phyloP scores from a whole-genome alignment of 202 grass and related monocot genomes.

The Musa balbisiana region DNA sequence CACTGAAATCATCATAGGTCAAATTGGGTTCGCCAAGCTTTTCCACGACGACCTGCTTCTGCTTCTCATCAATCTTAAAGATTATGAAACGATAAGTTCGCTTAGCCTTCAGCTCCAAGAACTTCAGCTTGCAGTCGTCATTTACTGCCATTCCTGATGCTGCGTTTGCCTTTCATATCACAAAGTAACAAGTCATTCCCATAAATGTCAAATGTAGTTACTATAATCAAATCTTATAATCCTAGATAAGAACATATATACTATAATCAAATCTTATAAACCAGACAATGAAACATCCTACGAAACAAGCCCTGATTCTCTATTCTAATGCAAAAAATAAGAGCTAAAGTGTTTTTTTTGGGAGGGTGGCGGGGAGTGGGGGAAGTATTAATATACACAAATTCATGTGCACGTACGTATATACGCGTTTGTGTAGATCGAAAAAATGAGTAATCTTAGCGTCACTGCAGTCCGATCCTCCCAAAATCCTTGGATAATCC shows the following conservation, averaged over 20 bases:
- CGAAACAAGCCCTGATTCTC: not conserved
- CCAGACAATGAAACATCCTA: not conserved
- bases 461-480: no score
- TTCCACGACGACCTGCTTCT: not conserved
- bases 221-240: not conserved
- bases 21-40: not conserved
- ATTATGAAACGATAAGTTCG: conserved; percentile 1
- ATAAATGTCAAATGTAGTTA: not conserved
- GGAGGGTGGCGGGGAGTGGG: not conserved
- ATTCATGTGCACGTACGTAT: not conserved
- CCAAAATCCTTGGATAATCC: no score
- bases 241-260: not conserved
- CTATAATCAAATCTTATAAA: not conserved
- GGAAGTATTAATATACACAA: not conserved
- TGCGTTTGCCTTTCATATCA: not conserved
- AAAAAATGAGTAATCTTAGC: no score
- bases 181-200: not conserved
- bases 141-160: no score
- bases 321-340: not conserved
- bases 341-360: not conserved
- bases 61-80: not conserved
- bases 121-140: no score
- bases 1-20: not conserved
- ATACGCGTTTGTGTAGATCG: no score
- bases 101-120: not conserved